These are phyloP conservation scores for Raffaelea albimanens DNA, from an alignment of 2,329 filamentous ascomycete species.

Conservation along the genomic window DNA sequence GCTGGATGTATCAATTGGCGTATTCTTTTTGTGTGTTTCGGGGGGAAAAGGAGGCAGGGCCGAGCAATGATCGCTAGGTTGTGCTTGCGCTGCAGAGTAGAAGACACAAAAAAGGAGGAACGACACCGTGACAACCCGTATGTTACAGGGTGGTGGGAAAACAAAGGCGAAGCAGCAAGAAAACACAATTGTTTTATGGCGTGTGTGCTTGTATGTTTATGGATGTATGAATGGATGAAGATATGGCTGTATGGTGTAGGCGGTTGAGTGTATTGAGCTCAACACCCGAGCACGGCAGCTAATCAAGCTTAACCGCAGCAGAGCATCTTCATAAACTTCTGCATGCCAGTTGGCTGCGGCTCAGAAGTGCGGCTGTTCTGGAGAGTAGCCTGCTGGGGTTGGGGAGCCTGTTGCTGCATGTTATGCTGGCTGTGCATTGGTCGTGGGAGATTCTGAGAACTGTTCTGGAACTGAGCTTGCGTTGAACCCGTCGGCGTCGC, in stretches of 20 bases:
- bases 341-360: constrained; percentile 69
- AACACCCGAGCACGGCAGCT: not conserved
- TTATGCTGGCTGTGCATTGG: constrained; percentile 49
- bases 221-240: not conserved
- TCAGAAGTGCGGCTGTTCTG: constrained; percentile 51
- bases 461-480: constrained; percentile 94
- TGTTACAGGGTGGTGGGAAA: not conserved
- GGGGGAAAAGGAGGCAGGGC: not conserved
- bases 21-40: not conserved
- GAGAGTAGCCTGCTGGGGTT: constrained; percentile 23
- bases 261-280: not conserved
- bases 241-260: too few species aligned
- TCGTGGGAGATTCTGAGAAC: constrained; percentile 73
- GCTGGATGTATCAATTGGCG: not conserved
- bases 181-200: too few species aligned
- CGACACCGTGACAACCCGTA: not conserved
- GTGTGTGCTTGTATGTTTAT: too few species aligned
- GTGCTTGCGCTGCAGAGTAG: too few species aligned
- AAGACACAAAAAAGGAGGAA: not conserved
- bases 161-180: not conserved
- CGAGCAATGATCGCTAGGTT: not conserved
- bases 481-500: constrained; percentile 83
- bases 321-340: constrained; percentile 86
- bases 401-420: constrained; percentile 9
- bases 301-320: constrained; percentile 64